Conservation (phyloP, 352 stramenopile genomes). For the Phytophthora ramorum region DNA sequence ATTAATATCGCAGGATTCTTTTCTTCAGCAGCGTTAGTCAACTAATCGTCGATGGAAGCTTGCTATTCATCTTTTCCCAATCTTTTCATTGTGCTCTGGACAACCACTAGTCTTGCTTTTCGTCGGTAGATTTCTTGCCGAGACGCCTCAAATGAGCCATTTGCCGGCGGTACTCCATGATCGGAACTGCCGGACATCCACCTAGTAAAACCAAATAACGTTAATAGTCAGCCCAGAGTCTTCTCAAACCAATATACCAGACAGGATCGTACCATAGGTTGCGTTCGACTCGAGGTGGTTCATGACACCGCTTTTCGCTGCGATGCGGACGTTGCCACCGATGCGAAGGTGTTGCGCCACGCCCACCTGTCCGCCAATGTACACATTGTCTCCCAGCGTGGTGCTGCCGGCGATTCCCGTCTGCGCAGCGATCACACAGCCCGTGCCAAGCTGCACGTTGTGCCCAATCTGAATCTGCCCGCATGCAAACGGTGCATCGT, state of each 20-base stretch:
- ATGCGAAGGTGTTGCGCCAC: slow-evolving; percentile 85
- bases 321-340: slow-evolving; percentile 85
- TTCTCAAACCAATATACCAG: neutral
- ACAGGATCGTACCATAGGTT: slow-evolving; percentile 57
- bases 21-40: slow-evolving; percentile 2
- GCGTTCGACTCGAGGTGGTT: slow-evolving; percentile 57
- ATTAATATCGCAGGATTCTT: slow-evolving; percentile 12
- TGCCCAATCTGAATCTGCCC: slow-evolving; percentile 86
- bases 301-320: slow-evolving; percentile 88
- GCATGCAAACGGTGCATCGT: slow-evolving; percentile 1
- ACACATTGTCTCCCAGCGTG: slow-evolving; percentile 74
- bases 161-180: slow-evolving; percentile 84
- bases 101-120: neutral
- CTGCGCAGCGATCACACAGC: slow-evolving; percentile 82
- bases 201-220: slow-evolving; percentile 43
- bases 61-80: neutral
- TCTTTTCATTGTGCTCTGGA: neutral
- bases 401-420: slow-evolving; percentile 87
- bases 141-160: slow-evolving; percentile 59
- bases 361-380: slow-evolving; percentile 85
- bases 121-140: slow-evolving; percentile 48
- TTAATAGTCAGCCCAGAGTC: slow-evolving; percentile 11
- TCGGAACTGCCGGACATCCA: slow-evolving; percentile 73
- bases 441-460: slow-evolving; percentile 80
- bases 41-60: slow-evolving; percentile 4